Conservation (phyloP, 495 filamentous ascomycete species). For the Penicillium coffeae region DNA sequence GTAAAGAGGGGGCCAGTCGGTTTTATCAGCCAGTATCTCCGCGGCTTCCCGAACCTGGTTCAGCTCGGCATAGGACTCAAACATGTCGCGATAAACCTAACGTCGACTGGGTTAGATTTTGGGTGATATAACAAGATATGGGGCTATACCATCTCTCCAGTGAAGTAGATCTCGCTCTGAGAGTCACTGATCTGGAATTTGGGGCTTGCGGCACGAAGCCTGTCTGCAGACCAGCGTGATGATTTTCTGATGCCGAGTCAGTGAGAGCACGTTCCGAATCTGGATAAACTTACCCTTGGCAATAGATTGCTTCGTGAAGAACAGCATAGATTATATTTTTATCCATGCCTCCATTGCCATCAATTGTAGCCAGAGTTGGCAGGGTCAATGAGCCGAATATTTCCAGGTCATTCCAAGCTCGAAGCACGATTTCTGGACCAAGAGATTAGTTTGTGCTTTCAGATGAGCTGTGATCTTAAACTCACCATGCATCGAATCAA, state of each 20-base stretch:
- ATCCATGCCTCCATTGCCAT: slow-evolving; percentile 64
- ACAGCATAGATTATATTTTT: slow-evolving; percentile 76
- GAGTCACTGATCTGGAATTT: slow-evolving; percentile 44
- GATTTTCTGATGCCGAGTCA: slow-evolving; percentile 37
- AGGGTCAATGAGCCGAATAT: slow-evolving; percentile 68
- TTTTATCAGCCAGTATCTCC: slow-evolving; percentile 60
- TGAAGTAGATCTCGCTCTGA: slow-evolving; percentile 67
- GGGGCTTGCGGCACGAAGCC: slow-evolving; percentile 37
- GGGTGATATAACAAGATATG: neutral
- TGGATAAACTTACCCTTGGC: slow-evolving; percentile 47
- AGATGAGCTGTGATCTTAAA: neutral
- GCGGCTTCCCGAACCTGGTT: slow-evolving; percentile 59
- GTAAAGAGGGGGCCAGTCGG: slow-evolving; percentile 74
- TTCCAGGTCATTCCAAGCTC: slow-evolving; percentile 63
- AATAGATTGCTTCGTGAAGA: slow-evolving; percentile 83
- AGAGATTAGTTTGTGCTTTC: neutral
- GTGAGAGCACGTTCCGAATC: neutral
- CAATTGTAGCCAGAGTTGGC: slow-evolving; percentile 63
- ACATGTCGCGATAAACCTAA: slow-evolving; percentile 71
- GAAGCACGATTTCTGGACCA: slow-evolving; percentile 59
- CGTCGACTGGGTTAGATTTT: slow-evolving; percentile 6
- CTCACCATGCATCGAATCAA: slow-evolving; percentile 64
- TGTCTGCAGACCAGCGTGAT: slow-evolving; percentile 63
- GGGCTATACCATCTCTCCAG: slow-evolving; percentile 73
- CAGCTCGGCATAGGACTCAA: slow-evolving; percentile 72